Evolutionary conservation across 129 eudicot species (phyloP), one percentile per base, ranked within the genome.

Genomic region (Smallanthus sonchifolius): DNA sequence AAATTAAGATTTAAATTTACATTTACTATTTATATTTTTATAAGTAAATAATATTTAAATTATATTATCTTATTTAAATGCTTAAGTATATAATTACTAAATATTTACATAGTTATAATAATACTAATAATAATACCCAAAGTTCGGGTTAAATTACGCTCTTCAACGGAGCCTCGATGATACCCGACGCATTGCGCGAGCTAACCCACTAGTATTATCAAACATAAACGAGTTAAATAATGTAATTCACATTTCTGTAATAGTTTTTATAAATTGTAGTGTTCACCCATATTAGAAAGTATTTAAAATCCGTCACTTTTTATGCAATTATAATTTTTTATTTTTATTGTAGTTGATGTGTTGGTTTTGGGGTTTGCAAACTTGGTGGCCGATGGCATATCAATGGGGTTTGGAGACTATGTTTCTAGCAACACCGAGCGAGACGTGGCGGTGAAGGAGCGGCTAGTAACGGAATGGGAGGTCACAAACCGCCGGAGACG

Each of bases 361-460:
- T 72, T 91, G 75, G 97, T 91, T 67, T 35, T 91, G 81, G 97
- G 97, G 63, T 82, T 91, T 67, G 91, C 95, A 2, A 91, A 91
- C 75, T 80, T 91, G 67, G 97, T 91, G 72, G 97, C 92, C 0
- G 97, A 88, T 79, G 97, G 95, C 9, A 91, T 88, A 75, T 91
- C 97, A 48, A 88, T 91, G 97, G 97, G 97, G 51, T 88, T 91
- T 11, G 97, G 95, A 32, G 97, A 91, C 83, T 91, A 77, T 30
- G 86, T 91, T 66, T 87, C 95, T 1, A 91, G 84, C 35, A 76
- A 83, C 84, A 88, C 97, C 5, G 95, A 86, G 78, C 84, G 71
- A 47, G 91, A 84, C 13, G 90, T 91, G 78, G 91, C 97, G 32
- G 83, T 73, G 28, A 91, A 75, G 77, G 95, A 91, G 83, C 85